A percentile compares a stretch with the other conserved stretches of the same genome.
These are phyloP conservation scores for Punctularia strigosozonata DNA, from an alignment of 768 basidiomycete species.

Conservation along the genomic window DNA sequence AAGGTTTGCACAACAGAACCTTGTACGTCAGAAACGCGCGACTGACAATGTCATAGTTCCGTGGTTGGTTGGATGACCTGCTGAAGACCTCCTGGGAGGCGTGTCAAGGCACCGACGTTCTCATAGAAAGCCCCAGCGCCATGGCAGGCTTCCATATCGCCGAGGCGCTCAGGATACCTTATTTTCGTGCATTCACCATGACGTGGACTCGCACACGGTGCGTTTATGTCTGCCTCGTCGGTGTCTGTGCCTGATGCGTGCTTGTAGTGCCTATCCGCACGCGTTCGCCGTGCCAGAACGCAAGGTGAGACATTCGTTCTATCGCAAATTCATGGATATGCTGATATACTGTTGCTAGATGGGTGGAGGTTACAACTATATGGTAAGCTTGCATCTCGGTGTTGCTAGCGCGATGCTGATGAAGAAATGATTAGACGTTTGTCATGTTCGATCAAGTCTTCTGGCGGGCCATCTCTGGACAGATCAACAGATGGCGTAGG, in stretches of 20 bases:
- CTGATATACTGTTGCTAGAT: conserved; percentile 34
- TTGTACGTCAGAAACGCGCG: neutral
- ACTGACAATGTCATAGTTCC: conserved; percentile 46
- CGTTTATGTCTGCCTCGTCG: neutral
- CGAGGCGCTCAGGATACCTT: conserved; percentile 86
- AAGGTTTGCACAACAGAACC: conserved; percentile 42
- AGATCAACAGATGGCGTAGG: conserved; percentile 90
- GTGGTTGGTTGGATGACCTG: conserved; percentile 95
- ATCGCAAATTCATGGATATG: conserved; percentile 2
- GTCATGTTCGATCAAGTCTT: conserved; percentile 98
- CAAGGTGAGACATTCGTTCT: conserved; percentile 64
- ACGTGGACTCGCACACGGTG: conserved; percentile 89
- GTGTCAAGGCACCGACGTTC: conserved; percentile 86
- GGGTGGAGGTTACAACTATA: conserved; percentile 97
- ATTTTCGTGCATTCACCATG: conserved; percentile 96
- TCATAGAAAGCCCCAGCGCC: conserved; percentile 92
- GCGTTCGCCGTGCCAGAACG: conserved; percentile 96
- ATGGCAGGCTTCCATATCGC: conserved; percentile 98
- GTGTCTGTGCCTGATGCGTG: conserved; percentile 4
- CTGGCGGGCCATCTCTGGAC: conserved; percentile 89
- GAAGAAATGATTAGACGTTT: conserved; percentile 46
- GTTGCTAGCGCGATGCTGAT: neutral
- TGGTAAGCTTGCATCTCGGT: conserved; percentile 44
- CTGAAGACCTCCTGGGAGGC: conserved; percentile 94
- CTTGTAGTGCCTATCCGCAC: conserved; percentile 82